These are phyloP conservation scores for Dionaea muscipula DNA, from an alignment of 179 eudicot species.

Conservation along the genomic window DNA sequence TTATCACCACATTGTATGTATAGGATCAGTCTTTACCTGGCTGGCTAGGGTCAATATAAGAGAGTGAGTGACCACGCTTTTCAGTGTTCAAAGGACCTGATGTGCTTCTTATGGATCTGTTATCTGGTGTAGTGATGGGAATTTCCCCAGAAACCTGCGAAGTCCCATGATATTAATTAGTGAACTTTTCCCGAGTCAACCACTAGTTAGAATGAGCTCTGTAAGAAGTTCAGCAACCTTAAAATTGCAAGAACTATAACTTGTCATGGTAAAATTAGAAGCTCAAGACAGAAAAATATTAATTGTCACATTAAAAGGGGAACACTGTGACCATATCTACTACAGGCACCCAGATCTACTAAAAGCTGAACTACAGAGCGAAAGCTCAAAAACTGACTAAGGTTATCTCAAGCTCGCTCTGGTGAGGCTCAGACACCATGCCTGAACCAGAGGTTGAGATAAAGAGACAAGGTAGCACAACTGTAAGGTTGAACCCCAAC, in stretches of 20 bases:
- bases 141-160: constrained; percentile 84
- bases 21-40: constrained; percentile 45
- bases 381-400: no score
- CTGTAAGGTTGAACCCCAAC: no score
- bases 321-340: no score
- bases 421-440: no score
- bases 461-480: no score
- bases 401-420: no score
- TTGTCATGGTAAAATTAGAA: no score
- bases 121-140: constrained; percentile 66
- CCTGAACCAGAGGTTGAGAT: no score
- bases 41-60: constrained; percentile 76
- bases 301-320: no score
- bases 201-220: not conserved
- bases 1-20: not conserved
- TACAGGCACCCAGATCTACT: no score
- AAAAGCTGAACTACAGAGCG: no score
- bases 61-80: constrained; percentile 61
- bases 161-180: not conserved
- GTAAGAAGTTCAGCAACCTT: not conserved
- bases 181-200: not conserved
- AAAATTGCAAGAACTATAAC: not conserved
- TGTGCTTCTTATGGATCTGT: constrained; percentile 72
- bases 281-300: no score
- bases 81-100: constrained; percentile 93